Evolutionary conservation across 495 filamentous ascomycete genomes (phyloP).

Genomic region (Acidomyces sp.): DNA sequence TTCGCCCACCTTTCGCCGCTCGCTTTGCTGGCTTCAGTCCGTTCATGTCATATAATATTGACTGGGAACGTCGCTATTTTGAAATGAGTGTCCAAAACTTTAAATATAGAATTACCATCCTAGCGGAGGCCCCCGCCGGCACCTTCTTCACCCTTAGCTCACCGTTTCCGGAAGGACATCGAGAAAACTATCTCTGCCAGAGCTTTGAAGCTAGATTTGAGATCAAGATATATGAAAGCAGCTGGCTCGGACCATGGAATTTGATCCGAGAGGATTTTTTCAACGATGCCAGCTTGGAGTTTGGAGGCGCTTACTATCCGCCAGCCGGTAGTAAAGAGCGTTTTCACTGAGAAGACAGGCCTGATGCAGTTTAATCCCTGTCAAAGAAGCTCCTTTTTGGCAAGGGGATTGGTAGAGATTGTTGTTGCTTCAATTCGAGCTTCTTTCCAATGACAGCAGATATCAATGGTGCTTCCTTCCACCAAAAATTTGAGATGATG

Average conservation of each 20-base stretch:
- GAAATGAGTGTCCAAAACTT: constrained; percentile 23
- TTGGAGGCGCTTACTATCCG: constrained; percentile 33
- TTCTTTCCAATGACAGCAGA: not conserved
- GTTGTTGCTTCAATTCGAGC: not conserved
- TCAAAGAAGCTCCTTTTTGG: not conserved
- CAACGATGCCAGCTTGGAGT: constrained; percentile 32
- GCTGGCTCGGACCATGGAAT: constrained; percentile 27
- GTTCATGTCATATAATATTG: constrained; percentile 25
- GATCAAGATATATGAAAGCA: constrained; percentile 27
- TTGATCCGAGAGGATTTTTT: constrained; percentile 26
- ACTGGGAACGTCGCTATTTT: constrained; percentile 26
- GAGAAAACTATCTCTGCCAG: constrained; percentile 30
- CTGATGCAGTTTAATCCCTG: not conserved
- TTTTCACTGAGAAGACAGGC: constrained; percentile 4
- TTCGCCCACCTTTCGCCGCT: constrained; percentile 26
- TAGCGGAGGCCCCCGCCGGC: constrained; percentile 26
- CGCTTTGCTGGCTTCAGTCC: constrained; percentile 21
- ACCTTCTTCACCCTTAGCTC: constrained; percentile 31
- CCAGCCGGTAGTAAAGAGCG: constrained; percentile 16
- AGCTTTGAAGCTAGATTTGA: constrained; percentile 31
- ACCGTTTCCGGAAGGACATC: constrained; percentile 32
- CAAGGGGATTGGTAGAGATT: not conserved
- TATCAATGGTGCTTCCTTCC: not conserved
- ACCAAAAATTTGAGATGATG: too few relatives aligned
- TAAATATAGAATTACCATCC: constrained; percentile 25